Evolutionary conservation across 202 grass and related monocot species (phyloP).

Genomic region (Dendrocalamus latiflorus): DNA sequence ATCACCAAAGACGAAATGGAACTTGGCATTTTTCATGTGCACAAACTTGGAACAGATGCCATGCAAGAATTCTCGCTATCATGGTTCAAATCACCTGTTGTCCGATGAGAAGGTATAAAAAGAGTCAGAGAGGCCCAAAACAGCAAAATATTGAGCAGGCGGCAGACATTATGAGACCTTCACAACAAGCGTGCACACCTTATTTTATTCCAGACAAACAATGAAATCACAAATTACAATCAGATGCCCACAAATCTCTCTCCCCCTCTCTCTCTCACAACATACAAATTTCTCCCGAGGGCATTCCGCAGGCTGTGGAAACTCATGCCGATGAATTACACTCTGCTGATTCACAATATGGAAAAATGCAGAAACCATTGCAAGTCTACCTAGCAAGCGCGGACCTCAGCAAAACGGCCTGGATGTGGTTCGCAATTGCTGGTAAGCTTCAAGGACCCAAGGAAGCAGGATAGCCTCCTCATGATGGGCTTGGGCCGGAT

Average conservation of each 20-base stretch:
- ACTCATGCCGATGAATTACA: conserved; percentile 25
- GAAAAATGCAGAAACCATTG: neutral
- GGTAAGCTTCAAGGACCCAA: conserved; percentile 56
- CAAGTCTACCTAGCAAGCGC: conserved; percentile 34
- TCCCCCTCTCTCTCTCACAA: neutral
- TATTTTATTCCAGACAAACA: conserved; percentile 12
- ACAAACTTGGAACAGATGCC: neutral
- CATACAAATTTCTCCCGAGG: neutral
- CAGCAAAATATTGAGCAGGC: neutral
- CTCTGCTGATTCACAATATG: conserved; percentile 10
- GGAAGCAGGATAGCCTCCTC: conserved; percentile 57
- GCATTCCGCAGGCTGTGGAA: neutral
- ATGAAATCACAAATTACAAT: neutral
- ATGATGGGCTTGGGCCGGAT: conserved; percentile 45
- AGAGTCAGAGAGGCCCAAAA: neutral
- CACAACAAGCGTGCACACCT: neutral
- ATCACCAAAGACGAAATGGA: neutral
- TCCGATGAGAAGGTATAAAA: neutral
- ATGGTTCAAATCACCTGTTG: neutral
- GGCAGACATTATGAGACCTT: neutral
- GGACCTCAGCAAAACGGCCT: conserved; percentile 39
- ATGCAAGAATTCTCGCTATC: neutral
- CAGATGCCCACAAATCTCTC: neutral
- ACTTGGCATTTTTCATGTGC: neutral
- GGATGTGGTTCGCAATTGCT: conserved; percentile 28